Percentiles rank a stretch among this genome's conserved stretches.
These are phyloP conservation scores for Trichoderma sp. DNA, from an alignment of 2,329 filamentous ascomycete species.

Conservation along the genomic window DNA sequence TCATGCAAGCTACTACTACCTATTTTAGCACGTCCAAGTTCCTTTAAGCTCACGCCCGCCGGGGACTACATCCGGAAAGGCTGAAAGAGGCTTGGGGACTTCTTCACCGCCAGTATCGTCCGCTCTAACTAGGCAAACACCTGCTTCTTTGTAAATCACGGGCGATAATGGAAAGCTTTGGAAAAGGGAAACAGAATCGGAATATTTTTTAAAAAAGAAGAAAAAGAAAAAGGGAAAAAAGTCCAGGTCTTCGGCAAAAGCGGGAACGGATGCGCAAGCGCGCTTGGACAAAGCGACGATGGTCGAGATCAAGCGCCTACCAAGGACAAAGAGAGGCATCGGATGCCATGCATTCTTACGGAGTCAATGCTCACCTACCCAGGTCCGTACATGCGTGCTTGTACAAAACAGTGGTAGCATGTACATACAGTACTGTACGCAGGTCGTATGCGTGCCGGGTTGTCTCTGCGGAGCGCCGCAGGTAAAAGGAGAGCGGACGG, in stretches of 20 bases:
- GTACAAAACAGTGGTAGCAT: background rate
- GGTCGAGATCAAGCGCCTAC: background rate
- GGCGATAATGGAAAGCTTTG: slow-evolving; percentile 3
- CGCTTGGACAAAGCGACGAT: background rate
- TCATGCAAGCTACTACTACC: slow-evolving; percentile 36
- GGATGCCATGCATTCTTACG: slow-evolving; percentile 17
- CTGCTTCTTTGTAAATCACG: background rate
- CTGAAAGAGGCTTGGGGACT: slow-evolving; percentile 19
- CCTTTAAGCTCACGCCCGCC: slow-evolving; percentile 19
- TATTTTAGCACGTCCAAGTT: slow-evolving; percentile 43
- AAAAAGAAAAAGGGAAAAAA: background rate
- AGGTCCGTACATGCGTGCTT: background rate
- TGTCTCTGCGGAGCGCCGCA: background rate
- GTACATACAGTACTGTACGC: background rate
- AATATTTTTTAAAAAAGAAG: background rate
- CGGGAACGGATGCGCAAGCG: background rate
- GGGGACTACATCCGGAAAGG: slow-evolving; percentile 1
- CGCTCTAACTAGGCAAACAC: background rate
- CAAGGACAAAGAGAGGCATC: slow-evolving; percentile 4
- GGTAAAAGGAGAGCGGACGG: background rate
- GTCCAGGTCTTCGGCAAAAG: slow-evolving; percentile 15
- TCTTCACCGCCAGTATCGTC: slow-evolving; percentile 26
- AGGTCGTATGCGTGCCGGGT: slow-evolving; percentile 4
- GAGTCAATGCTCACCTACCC: slow-evolving; percentile 9
- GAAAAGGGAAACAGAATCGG: background rate